Percentiles rank a stretch among this genome's conserved stretches.
Conservation (phyloP, 2,329 filamentous ascomycete species). For the Cryoendolithus antarcticus region DNA sequence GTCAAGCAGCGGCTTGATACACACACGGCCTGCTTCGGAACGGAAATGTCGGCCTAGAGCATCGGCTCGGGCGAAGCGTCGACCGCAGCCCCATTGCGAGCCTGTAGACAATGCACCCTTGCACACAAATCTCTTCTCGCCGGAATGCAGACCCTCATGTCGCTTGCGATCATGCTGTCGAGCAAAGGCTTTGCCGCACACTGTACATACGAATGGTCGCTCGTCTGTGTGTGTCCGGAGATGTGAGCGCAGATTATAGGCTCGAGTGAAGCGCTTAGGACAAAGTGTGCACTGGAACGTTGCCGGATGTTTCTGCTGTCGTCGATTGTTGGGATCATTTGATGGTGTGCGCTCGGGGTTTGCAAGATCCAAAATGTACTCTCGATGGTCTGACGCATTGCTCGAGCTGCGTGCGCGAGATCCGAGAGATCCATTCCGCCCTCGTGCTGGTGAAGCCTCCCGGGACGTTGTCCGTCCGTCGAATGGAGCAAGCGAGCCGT, state of each 20-base stretch:
- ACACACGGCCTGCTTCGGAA: constrained; percentile 87
- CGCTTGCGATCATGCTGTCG: constrained; percentile 95
- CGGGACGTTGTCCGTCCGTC: constrained; percentile 29
- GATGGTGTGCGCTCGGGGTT: constrained; percentile 71
- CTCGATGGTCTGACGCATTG: constrained; percentile 45
- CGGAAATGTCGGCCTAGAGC: constrained; percentile 76
- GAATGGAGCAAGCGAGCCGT: constrained; percentile 28
- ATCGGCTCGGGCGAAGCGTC: constrained; percentile 88
- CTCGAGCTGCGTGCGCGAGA: constrained; percentile 37
- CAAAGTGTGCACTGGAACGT: constrained; percentile 92
- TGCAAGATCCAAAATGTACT: constrained; percentile 80
- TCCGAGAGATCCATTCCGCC: constrained; percentile 19
- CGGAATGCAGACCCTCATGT: constrained; percentile 89
- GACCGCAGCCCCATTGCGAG: constrained; percentile 82
- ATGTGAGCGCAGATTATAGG: constrained; percentile 93
- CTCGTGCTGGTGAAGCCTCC: constrained; percentile 35
- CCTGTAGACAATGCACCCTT: constrained; percentile 76
- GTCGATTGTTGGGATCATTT: constrained; percentile 50
- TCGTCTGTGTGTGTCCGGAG: constrained; percentile 94
- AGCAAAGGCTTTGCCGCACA: constrained; percentile 94
- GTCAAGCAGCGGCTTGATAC: constrained; percentile 92
- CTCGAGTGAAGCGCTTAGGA: constrained; percentile 92
- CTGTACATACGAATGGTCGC: constrained; percentile 89
- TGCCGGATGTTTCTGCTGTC: constrained; percentile 93
- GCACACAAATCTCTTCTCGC: constrained; percentile 98